These are phyloP conservation scores for Lathyrus sativus DNA, from an alignment of 306 rosid genomes.

Conservation along the genomic window DNA sequence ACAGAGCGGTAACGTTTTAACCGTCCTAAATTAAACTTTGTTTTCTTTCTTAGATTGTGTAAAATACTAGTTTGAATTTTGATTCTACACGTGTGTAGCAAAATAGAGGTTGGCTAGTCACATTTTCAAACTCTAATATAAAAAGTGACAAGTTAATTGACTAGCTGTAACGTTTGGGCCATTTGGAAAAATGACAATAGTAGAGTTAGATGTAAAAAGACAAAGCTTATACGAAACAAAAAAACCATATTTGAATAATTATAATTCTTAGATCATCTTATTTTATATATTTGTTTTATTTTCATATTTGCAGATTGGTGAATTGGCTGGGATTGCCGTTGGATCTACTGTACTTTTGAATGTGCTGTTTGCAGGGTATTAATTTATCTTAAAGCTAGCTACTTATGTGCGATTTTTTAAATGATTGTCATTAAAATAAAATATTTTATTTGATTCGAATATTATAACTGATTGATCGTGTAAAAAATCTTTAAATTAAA, in stretches of 20 bases:
- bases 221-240: constrained; percentile 22
- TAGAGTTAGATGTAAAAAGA: constrained; percentile 29
- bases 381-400: constrained; percentile 6
- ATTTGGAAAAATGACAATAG: constrained; percentile 14
- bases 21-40: not conserved
- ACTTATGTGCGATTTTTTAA: too few relatives aligned
- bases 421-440: not conserved
- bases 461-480: not conserved
- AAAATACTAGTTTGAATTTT: constrained; percentile 18
- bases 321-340: constrained; percentile 85
- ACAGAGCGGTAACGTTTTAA: constrained; percentile 59
- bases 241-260: constrained; percentile 4
- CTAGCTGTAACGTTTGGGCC: constrained; percentile 31
- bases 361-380: constrained; percentile 84
- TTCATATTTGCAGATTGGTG: constrained; percentile 66
- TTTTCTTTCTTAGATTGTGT: not conserved
- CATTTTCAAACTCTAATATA: constrained; percentile 15
- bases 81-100: not conserved
- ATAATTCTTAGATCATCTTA: not conserved
- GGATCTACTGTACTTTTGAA: constrained; percentile 77
- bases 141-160: constrained; percentile 35
- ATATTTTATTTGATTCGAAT: not conserved
- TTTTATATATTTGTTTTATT: not conserved
- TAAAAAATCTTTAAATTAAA: not conserved
- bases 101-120: constrained; percentile 19